Evolutionary conservation across 2,329 filamentous ascomycete species (phyloP), one percentile per base, ranked within the genome.

Genomic region (Sclerotinia spermophila): DNA sequence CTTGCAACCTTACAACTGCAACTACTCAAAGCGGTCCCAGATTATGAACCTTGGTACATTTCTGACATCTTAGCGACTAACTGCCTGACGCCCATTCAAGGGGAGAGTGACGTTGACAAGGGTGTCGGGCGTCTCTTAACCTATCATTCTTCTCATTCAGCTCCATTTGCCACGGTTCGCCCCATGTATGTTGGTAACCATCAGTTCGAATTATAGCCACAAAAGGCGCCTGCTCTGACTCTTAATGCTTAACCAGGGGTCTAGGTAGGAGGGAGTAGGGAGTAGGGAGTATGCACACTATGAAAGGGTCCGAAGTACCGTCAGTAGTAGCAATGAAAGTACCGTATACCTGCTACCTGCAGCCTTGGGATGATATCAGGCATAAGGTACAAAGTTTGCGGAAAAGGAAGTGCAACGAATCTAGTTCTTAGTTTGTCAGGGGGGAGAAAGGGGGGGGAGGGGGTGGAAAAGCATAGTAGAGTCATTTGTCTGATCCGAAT

Each of bases 161-260:
- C 56, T 62, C 56, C 33, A 64, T 62, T 33, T 19, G 44, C 44
- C 67, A 64, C 67, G 15, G 33, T 61, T 48, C 56, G 56, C 67
- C 67, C 67, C 44, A 65, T 65, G 61, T 40, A 27, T 35, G 45
- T 38, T 38, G 61, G 61, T 65, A 40, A 65, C 33, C 33, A 38
- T 40, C 48, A 27, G 61, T 64, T n/a, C 33, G 30, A 48, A 48
- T 24, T 68, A 68, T 68, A 68, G 67, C 44, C 67, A 68, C 35
- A 40, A 61, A 35, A 33, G 35, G 67, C 67, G 67, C 44, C 67
- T 64, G 67, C 19, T 62, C 44, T 35, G 59, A 53, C 35, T 67
- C 62, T 53, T 53, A 8, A n/a, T 11, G 58, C n/a, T 5, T 38
- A 24, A 24, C 30, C 42, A 48, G 44, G 61, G 44, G 5, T n/a